Conservation (phyloP, 768 basidiomycete genomes). For the Gloeophyllum trabeum region DNA sequence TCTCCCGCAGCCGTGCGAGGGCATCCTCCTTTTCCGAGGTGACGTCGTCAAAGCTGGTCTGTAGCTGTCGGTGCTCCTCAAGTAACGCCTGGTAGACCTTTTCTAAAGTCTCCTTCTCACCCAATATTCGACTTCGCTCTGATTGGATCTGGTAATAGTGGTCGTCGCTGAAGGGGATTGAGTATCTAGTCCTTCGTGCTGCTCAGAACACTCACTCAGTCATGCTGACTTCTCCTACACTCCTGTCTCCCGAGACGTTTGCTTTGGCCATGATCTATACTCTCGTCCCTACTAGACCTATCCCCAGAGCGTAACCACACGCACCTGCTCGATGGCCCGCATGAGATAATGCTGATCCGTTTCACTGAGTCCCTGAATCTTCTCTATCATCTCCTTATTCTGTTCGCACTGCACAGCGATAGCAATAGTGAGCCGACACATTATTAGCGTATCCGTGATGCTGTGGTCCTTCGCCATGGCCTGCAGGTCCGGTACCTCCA, state of each 20-base stretch:
- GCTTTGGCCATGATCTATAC: slow-evolving; percentile 70
- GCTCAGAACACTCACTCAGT: slow-evolving; percentile 52
- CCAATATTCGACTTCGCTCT: slow-evolving; percentile 62
- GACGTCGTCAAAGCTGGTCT: slow-evolving; percentile 68
- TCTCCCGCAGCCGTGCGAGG: slow-evolving; percentile 45
- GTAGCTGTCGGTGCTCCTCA: slow-evolving; percentile 65
- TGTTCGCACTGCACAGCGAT: slow-evolving; percentile 84
- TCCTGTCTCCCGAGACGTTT: slow-evolving; percentile 34
- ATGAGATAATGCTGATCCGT: slow-evolving; percentile 81
- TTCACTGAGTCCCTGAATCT: slow-evolving; percentile 78
- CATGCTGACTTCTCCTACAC: slow-evolving; percentile 50
- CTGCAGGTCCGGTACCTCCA: slow-evolving; percentile 85
- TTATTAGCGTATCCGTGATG: slow-evolving; percentile 49
- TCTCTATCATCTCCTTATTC: slow-evolving; percentile 82
- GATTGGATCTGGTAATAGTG: slow-evolving; percentile 82
- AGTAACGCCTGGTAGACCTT: slow-evolving; percentile 67
- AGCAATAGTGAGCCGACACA: slow-evolving; percentile 76
- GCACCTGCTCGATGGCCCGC: slow-evolving; percentile 88
- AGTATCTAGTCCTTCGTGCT: slow-evolving; percentile 5
- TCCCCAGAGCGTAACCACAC: slow-evolving; percentile 10
- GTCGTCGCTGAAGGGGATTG: slow-evolving; percentile 51
- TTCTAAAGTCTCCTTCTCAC: slow-evolving; percentile 82
- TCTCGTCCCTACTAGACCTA: neutral
- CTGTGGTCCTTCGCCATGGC: slow-evolving; percentile 72
- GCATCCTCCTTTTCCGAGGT: slow-evolving; percentile 74